Evolutionary conservation across 805 yeast species (phyloP), one percentile per base, ranked within the genome.

Genomic region (Teunomyces atbi): DNA sequence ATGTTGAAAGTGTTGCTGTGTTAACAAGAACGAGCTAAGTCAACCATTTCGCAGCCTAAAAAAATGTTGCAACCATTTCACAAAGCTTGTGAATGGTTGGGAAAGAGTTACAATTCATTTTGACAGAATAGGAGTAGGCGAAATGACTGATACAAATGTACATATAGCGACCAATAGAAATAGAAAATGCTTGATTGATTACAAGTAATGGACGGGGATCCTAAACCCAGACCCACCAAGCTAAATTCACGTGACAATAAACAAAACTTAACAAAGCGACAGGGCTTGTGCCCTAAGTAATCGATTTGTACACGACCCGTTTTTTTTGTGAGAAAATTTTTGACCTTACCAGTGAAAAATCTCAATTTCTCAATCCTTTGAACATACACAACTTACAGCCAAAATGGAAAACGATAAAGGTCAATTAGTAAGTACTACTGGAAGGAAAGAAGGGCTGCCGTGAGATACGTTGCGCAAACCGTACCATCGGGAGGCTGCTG

Each of bases 391-490:
- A 42, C 33, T 33, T 46, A 43, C 65, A 69, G 70, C 63, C 86
- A 89, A 78, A 72, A 92, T 92, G 99, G 98, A 92, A 86, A 92
- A 94, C 99, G 98, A 94, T 78, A 90, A 89, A 83, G 98, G 99
- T 79, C 96, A 90, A 84, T 85, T 90, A 81, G 97, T 89, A 88
- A 78, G 96, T 89, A 64, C 27, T 19, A 10, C 21, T 16, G 21
- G 6, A n/a, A 12, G 11, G 26, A 10, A 6, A 13, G 21, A 10
- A 27, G 1, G 27, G 15, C 28, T 12, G 5, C 3, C 12, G 36
- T 6, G 36, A 20, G 19, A 27, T 15, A 16, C 6, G 4, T 6
- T 8, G 20, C 36, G 36, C 32, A 29, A 41, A 19, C 23, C 27
- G 34, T 11, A 15, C 11, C 20, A 21, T 29, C 18, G 16, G 18